Base-by-base conservation (phyloP, 2,329 filamentous ascomycete species). In the Fusarium concolor region DNA sequence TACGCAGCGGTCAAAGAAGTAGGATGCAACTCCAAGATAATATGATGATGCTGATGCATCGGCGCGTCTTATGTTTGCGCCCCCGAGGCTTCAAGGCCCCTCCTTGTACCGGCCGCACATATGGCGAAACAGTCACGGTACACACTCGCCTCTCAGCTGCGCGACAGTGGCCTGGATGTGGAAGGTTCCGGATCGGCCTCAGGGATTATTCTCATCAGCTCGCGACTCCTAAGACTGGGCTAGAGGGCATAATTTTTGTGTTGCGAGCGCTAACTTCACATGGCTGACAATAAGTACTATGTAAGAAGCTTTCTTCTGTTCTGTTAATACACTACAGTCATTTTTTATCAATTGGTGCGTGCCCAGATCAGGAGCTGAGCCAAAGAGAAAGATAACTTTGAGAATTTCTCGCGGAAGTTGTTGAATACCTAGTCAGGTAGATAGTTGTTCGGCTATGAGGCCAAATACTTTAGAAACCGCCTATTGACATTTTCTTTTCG, bases 161-260 rank as follows among this genome's bases (percentile, higher is more conserved):
- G 55, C 37, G 51, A 53, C 56, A 62, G 62, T 43, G 38, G 42
- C 33, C 37, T 71, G 39, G 39, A 61, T 57, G 53, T 56, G 59
- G 52, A 61, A 57, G 46, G 37, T 44, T 60, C 55, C 43, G 43
- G 62, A 72, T 67, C 62, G 31, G 41, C 66, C 63, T 35, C 56
- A 62, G 45, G 63, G 63, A 66, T 72, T 46, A 41, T 56, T 42
- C 41, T 55, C 37, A 33, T 47, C 39, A 59, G 26, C 43, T 57
- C 37, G n/a, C 15, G 18, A 38, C n/a, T 31, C 24, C 15, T 37
- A 24, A 22, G 20, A 26, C 28, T 35, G 44, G 22, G 38, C n/a
- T 18, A 10, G 22, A 37, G 17, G n/a, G 33, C 15, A 31, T 28
- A n/a, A n/a, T 24, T 61, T 41, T 38, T 39, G 26, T 37, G 47